These are phyloP conservation scores for Cryphonectria radicalis DNA, from an alignment of 2,329 filamentous ascomycete genomes.

Conservation along the genomic window DNA sequence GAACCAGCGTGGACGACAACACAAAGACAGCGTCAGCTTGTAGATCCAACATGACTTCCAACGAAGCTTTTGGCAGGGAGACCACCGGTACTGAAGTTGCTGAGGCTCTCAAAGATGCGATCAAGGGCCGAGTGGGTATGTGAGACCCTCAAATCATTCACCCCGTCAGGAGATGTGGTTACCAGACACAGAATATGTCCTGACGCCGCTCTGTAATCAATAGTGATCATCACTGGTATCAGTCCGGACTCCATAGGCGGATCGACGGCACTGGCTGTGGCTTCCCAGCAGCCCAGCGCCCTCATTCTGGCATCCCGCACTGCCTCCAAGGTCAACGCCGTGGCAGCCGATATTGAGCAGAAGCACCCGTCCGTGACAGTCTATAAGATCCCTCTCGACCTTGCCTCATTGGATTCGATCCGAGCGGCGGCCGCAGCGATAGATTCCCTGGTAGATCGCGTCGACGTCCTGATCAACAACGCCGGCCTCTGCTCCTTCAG, in stretches of 20 bases:
- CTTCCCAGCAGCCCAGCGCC: slow-evolving; percentile 46
- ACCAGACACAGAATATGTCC: not conserved
- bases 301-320: slow-evolving; percentile 53
- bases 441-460: slow-evolving; percentile 35
- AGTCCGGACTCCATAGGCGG: slow-evolving; percentile 48
- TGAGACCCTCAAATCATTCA: not conserved
- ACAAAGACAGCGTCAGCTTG: not conserved
- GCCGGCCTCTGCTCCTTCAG: slow-evolving; percentile 19
- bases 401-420: slow-evolving; percentile 43
- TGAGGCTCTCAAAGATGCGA: slow-evolving; percentile 34
- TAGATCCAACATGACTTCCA: slow-evolving; percentile 38
- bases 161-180: no score
- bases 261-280: slow-evolving; percentile 47
- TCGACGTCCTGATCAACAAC: slow-evolving; percentile 38
- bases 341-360: slow-evolving; percentile 42
- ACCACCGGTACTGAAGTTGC: slow-evolving; percentile 44
- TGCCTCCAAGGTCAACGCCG: slow-evolving; percentile 45
- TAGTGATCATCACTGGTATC: slow-evolving; percentile 49
- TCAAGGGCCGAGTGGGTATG: slow-evolving; percentile 38
- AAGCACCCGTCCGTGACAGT: slow-evolving; percentile 42
- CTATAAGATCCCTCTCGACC: slow-evolving; percentile 42
- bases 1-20: not conserved
- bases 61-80: slow-evolving; percentile 40
- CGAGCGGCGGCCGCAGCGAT: slow-evolving; percentile 44
- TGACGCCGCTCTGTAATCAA: slow-evolving; percentile 34